Base-by-base conservation (phyloP, 2,329 filamentous ascomycete genomes). In the Neopestalotiopsis rosae region DNA sequence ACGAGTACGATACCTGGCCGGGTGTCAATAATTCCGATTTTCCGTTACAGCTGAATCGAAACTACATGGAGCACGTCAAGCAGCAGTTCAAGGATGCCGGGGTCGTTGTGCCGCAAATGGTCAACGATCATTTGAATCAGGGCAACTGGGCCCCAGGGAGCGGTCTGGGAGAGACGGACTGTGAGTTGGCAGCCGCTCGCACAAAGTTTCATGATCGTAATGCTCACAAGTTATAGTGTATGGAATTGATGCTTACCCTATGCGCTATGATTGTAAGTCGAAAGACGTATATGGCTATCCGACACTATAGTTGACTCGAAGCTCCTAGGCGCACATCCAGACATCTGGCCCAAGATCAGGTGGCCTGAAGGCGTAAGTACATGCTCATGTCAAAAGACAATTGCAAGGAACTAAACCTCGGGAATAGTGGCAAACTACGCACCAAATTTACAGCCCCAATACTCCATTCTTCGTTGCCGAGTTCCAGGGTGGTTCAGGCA, bases 1-100 rank as follows among this genome's bases (percentile, higher is more conserved):
- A 96, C 71, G 94, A 96, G 77, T 95, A 95, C 42, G 81, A 86
- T 3, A 78, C 80, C 0, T 93, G 91, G 72, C 91, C 91, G 0
- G 89, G 94, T 73, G 84, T 86, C 0, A 82, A 85, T 0, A 95
- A 95, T 76, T 89, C 94, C 79, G 85, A 89, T 89, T 90, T 0
- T 92, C 78, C 68, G 71, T 78, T 0, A 83, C 85, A 0, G 82
- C 84, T 0, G 80, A 79, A 0, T 75, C 86, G 0, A 86, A 90
- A 83, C 83, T 92, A 10, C 93, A 95, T 73, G 77, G 95, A 2
- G 91, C 97, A 73, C 91, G 45, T 52, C 45, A 52, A 52, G 45
- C 45, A 96, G 75, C 97, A 80, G 89, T 95, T 78, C 94, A 92
- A 79, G 90, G 3, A 52, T 2, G 45, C 45, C 91, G 0, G 45